phyloP scores from a whole-genome alignment of 345 rosid species.

The Murraya paniculata region DNA sequence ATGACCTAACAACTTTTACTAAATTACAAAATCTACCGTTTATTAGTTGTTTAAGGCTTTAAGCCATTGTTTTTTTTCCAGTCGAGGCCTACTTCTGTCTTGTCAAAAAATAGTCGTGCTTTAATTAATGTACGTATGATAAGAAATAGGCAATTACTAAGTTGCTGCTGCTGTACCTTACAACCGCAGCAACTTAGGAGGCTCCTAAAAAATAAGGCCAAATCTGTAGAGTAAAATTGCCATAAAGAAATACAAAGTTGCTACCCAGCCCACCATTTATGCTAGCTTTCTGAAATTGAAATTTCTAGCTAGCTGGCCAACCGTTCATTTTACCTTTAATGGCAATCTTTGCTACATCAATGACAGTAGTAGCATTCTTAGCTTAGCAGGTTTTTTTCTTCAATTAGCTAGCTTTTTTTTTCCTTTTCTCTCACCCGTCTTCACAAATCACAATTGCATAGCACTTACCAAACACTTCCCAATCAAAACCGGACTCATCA shows the following conservation, averaged over 20 bases:
- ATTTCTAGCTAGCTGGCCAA: background rate
- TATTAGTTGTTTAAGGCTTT: too few species aligned
- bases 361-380: background rate
- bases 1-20: too few species aligned
- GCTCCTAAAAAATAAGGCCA: too few species aligned
- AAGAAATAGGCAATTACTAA: too few species aligned
- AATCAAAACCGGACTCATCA: background rate
- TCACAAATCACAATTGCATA: background rate
- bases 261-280: background rate
- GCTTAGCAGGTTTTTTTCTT: background rate
- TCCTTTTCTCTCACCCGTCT: background rate
- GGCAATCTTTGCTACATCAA: background rate
- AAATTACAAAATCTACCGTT: too few species aligned
- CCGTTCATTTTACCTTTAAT: background rate
- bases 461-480: background rate
- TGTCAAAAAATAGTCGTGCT: too few species aligned
- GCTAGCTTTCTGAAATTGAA: background rate
- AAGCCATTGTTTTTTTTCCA: too few species aligned
- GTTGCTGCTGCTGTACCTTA: too few species aligned
- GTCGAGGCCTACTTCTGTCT: too few species aligned
- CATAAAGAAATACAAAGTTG: background rate
- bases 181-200: too few species aligned
- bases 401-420: background rate
- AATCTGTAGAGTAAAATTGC: background rate
- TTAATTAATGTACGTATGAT: too few species aligned